These are phyloP conservation scores for Ichthyophthirius multifiliis DNA, from an alignment of 169 alveolate species.

Conservation along the genomic window DNA sequence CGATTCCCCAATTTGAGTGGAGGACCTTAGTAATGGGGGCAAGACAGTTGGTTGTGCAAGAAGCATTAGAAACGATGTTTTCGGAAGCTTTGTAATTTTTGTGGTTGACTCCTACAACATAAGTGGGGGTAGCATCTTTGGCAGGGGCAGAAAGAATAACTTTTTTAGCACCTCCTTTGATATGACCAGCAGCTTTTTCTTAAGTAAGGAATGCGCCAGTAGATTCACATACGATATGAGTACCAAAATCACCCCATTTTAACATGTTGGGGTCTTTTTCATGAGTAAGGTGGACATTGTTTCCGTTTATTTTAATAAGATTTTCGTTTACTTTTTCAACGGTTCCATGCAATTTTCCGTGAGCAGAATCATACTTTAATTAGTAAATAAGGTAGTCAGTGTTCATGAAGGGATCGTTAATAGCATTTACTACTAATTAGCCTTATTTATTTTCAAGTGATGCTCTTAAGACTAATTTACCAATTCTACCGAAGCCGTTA, in stretches of 20 bases:
- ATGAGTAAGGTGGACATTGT: slow-evolving; percentile 40
- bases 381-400: slow-evolving; percentile 52
- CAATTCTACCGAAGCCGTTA: slow-evolving; percentile 99
- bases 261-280: slow-evolving; percentile 94
- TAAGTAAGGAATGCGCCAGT: slow-evolving; percentile 97
- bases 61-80: slow-evolving; percentile 97
- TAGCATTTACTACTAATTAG: slow-evolving; percentile 52
- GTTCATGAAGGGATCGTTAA: slow-evolving; percentile 70
- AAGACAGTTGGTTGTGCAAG: slow-evolving; percentile 99
- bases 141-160: slow-evolving; percentile 99
- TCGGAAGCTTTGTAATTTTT: slow-evolving; percentile 84
- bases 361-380: slow-evolving; percentile 73
- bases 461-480: slow-evolving; percentile 98
- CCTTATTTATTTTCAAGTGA: slow-evolving; percentile 35
- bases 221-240: slow-evolving; percentile 97
- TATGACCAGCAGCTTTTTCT: slow-evolving; percentile 93
- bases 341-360: slow-evolving; percentile 40
- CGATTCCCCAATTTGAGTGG: slow-evolving; percentile 97
- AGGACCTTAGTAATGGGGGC: slow-evolving; percentile 99
- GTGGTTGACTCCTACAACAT: slow-evolving; percentile 98
- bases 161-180: slow-evolving; percentile 98
- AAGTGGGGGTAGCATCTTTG: slow-evolving; percentile 97
- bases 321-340: slow-evolving; percentile 38
- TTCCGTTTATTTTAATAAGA: slow-evolving; percentile 58
- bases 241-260: slow-evolving; percentile 97